Evolutionary conservation across 805 yeast genomes (phyloP).

Genomic region (Candida stauntonica): DNA sequence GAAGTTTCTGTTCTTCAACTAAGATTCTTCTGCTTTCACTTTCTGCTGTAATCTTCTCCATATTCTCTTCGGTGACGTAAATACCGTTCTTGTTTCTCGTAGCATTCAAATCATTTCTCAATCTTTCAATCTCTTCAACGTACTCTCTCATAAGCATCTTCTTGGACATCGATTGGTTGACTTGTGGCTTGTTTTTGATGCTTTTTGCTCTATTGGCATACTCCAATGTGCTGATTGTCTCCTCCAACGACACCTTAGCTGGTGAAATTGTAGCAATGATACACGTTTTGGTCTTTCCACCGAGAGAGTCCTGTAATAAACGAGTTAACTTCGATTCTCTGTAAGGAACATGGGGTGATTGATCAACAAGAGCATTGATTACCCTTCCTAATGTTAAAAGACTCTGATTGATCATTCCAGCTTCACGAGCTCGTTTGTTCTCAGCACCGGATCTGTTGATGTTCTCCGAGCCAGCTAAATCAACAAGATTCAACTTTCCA

Average conservation of each 20-base stretch:
- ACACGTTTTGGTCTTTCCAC: conserved; percentile 79
- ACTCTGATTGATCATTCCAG: conserved; percentile 86
- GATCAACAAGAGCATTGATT: conserved; percentile 66
- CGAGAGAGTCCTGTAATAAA: conserved; percentile 74
- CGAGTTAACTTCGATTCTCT: conserved; percentile 80
- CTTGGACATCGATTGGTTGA: conserved; percentile 56
- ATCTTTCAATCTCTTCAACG: conserved; percentile 48
- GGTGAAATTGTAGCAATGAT: conserved; percentile 83
- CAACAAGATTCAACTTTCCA: conserved; percentile 82
- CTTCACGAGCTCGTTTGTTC: conserved; percentile 81
- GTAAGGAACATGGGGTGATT: conserved; percentile 71
- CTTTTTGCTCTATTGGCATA: conserved; percentile 81
- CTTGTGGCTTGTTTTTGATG: conserved; percentile 64
- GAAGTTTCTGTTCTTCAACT: conserved; percentile 46
- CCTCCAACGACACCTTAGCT: conserved; percentile 65
- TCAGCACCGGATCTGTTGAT: conserved; percentile 80
- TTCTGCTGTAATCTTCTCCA: conserved; percentile 39
- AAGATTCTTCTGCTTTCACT: conserved; percentile 45
- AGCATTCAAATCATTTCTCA: conserved; percentile 58
- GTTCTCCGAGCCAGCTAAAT: conserved; percentile 90
- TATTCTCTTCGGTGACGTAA: conserved; percentile 50
- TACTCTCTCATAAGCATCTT: conserved; percentile 49
- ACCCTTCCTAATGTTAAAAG: conserved; percentile 82
- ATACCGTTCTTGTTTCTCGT: conserved; percentile 65
- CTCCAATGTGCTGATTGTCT: conserved; percentile 75